Percentiles rank a stretch among this genome's conserved stretches.
Evolutionary conservation across 2,329 filamentous ascomycete genomes (phyloP).

Genomic region (Zarea fungicola): DNA sequence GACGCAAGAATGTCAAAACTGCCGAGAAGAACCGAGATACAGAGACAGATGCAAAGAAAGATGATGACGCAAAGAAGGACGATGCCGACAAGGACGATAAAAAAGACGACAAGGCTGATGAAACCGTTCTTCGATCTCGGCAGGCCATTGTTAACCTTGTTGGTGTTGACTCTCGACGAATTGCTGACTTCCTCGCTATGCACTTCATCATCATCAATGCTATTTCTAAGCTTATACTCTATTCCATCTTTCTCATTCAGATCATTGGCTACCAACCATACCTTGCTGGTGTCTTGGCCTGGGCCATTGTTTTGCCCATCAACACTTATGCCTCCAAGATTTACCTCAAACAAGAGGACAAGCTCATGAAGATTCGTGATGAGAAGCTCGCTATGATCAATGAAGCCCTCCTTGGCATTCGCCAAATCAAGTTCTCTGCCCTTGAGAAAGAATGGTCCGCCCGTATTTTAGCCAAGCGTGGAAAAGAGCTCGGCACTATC

Average conservation of each 20-base stretch:
- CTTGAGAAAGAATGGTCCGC: constrained; percentile 69
- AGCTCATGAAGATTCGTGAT: constrained; percentile 70
- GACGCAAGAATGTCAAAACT: constrained; percentile 70
- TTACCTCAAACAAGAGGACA: constrained; percentile 60
- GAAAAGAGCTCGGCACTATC: constrained; percentile 60
- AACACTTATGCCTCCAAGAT: constrained; percentile 62
- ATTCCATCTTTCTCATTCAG: constrained; percentile 59
- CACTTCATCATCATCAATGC: constrained; percentile 61
- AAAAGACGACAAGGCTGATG: constrained; percentile 40
- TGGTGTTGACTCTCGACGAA: constrained; percentile 66
- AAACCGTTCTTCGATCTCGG: constrained; percentile 38
- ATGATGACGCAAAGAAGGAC: constrained; percentile 22
- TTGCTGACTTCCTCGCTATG: constrained; percentile 63
- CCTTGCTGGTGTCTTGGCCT: constrained; percentile 58
- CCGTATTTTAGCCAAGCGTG: constrained; percentile 58
- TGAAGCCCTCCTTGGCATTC: constrained; percentile 71
- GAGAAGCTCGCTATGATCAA: constrained; percentile 70
- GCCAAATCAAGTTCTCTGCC: constrained; percentile 81
- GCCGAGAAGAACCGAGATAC: constrained; percentile 40
- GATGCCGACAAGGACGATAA: constrained; percentile 33
- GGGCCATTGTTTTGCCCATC: constrained; percentile 59
- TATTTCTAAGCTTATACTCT: constrained; percentile 58
- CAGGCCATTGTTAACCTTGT: constrained; percentile 75
- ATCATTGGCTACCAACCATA: constrained; percentile 69
- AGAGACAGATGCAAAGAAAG: constrained; percentile 18